phyloP scores from a whole-genome alignment of 805 yeast species.

The Candida silvatica region DNA sequence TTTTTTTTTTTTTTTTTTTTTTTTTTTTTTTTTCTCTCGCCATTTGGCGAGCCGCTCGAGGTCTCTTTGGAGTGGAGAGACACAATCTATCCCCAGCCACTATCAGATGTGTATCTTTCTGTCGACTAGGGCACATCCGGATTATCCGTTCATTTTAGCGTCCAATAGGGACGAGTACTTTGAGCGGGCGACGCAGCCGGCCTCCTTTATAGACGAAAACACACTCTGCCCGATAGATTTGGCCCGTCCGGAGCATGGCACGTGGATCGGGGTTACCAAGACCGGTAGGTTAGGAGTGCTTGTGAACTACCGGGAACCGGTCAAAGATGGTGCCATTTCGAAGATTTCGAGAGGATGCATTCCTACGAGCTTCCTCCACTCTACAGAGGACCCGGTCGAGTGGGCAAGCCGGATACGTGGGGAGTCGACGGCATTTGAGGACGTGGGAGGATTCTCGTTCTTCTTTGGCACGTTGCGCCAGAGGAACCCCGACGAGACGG shows the following conservation, averaged over 20 bases:
- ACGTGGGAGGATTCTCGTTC: slow-evolving; percentile 57
- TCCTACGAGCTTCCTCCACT: slow-evolving; percentile 30
- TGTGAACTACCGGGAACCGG: slow-evolving; percentile 60
- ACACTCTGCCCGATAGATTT: slow-evolving; percentile 68
- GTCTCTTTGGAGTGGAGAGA: too few species aligned
- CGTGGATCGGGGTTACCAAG: slow-evolving; percentile 74
- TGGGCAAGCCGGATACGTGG: slow-evolving; percentile 34
- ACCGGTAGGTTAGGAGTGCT: slow-evolving; percentile 60
- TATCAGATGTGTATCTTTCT: slow-evolving; percentile 68
- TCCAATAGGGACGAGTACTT: slow-evolving; percentile 88
- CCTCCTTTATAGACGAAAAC: slow-evolving; percentile 18
- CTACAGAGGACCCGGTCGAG: slow-evolving; percentile 24
- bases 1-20: too few species aligned
- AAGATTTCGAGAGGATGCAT: slow-evolving; percentile 36
- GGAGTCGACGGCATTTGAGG: slow-evolving; percentile 20
- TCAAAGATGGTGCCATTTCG: slow-evolving; percentile 14
- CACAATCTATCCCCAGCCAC: too few species aligned
- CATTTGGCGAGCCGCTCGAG: too few species aligned
- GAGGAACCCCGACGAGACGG: slow-evolving; percentile 14
- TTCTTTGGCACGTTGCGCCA: slow-evolving; percentile 41
- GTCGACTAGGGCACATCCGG: slow-evolving; percentile 58
- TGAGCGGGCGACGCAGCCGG: slow-evolving; percentile 65
- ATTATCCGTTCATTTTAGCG: slow-evolving; percentile 65
- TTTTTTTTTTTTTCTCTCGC: too few species aligned
- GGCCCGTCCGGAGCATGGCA: slow-evolving; percentile 68